A percentile compares a stretch with the other conserved stretches of the same genome.
These are phyloP conservation scores for Cornus controversa DNA, from an alignment of 148 eudicot species.

Conservation along the genomic window DNA sequence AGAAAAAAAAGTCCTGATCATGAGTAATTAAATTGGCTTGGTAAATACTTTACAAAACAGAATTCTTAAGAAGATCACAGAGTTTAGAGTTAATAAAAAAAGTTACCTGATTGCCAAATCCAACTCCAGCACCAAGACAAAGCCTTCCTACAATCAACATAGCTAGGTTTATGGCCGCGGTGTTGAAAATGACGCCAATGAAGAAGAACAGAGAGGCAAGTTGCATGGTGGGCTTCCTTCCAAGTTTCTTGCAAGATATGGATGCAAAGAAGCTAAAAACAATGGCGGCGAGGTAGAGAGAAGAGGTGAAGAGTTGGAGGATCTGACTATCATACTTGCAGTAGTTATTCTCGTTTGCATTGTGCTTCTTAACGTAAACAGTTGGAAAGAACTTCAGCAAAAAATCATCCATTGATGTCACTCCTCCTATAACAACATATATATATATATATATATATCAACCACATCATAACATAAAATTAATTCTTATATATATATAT, in stretches of 20 bases:
- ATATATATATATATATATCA: background rate
- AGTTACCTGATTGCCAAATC: constrained; percentile 39
- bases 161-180: constrained; percentile 20
- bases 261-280: constrained; percentile 28
- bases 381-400: constrained; percentile 30
- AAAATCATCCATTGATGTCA: constrained; percentile 45
- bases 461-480: too few species aligned
- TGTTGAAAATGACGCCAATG: constrained; percentile 22
- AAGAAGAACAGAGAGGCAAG: constrained; percentile 28
- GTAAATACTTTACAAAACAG: background rate
- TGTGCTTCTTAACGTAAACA: constrained; percentile 25
- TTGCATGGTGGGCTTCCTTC: constrained; percentile 31
- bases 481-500: too few species aligned
- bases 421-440: constrained; percentile 24
- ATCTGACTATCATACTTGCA: constrained; percentile 36
- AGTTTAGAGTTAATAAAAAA: background rate
- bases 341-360: constrained; percentile 31
- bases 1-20: too few species aligned
- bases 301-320: constrained; percentile 41
- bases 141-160: constrained; percentile 45
- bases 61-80: background rate
- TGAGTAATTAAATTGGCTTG: too few species aligned
- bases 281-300: constrained; percentile 34
- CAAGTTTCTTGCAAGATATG: constrained; percentile 14
- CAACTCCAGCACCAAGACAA: constrained; percentile 38